Evolutionary conservation across 257 asterid genomes (phyloP).

Genomic region (Nyctanthes arbortristis): DNA sequence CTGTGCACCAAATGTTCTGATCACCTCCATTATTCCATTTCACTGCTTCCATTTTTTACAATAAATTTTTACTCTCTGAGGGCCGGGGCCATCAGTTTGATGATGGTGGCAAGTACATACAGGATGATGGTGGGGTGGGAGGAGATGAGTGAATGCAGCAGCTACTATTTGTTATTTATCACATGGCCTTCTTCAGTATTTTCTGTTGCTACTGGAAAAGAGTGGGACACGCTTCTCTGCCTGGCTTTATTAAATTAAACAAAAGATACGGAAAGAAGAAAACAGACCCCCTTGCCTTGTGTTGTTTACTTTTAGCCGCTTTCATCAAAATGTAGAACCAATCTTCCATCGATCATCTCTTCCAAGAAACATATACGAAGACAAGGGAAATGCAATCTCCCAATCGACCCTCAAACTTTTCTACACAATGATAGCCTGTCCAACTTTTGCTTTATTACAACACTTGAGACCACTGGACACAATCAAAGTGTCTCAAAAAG

Average conservation of each 20-base stretch:
- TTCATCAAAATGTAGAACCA: no score
- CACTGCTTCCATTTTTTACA: neutral
- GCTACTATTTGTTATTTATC: neutral
- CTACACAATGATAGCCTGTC: slow-evolving; percentile 7
- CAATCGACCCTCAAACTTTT: neutral
- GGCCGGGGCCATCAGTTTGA: neutral
- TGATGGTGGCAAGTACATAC: neutral
- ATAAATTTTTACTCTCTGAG: neutral
- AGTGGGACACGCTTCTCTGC: neutral
- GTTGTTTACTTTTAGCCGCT: no score
- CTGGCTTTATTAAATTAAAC: neutral
- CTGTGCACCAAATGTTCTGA: neutral
- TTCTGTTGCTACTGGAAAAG: neutral
- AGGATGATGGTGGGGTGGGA: neutral
- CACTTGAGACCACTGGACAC: slow-evolving; percentile 19
- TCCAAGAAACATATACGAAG: no score
- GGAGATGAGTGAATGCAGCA: neutral
- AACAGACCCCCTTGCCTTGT: neutral
- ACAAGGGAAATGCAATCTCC: no score
- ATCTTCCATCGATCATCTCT: no score
- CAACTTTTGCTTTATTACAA: slow-evolving; percentile 27
- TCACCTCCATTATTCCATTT: neutral
- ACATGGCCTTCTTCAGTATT: neutral
- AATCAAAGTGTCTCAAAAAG: neutral
- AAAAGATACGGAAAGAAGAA: neutral